phyloP scores from a whole-genome alignment of 192 early-diverging fungal genomes.

The Phlyctochytrium arcticum region DNA sequence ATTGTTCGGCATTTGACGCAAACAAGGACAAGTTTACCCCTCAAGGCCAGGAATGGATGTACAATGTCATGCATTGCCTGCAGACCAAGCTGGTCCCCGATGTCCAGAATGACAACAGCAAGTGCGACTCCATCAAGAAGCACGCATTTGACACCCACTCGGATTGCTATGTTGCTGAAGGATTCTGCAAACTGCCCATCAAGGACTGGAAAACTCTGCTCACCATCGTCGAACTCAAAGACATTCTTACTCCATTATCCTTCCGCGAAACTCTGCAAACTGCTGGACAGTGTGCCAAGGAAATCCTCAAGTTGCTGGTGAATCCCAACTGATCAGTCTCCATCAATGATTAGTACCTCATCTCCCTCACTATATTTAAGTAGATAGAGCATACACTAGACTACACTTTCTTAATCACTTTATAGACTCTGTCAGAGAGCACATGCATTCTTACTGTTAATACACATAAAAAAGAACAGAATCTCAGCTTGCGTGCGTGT shows the following conservation, averaged over 20 bases:
- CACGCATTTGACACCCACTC: neutral
- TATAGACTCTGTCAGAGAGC: too few species aligned
- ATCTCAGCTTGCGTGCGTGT: too few species aligned
- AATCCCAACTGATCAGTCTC: too few species aligned
- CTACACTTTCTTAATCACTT: too few species aligned
- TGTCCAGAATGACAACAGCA: too few species aligned
- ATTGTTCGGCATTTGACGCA: neutral
- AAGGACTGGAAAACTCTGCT: neutral
- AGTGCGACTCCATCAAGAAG: neutral
- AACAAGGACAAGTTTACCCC: constrained; percentile 1
- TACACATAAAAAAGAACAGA: too few species aligned
- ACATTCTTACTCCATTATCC: neutral
- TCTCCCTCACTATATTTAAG: too few species aligned
- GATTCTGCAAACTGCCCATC: neutral
- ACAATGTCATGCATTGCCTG: constrained; percentile 9
- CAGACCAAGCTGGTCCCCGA: constrained; percentile 1
- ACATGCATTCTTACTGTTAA: too few species aligned
- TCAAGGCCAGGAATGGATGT: constrained; percentile 5
- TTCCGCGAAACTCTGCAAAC: neutral
- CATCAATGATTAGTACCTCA: too few species aligned
- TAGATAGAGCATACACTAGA: too few species aligned
- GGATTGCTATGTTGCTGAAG: neutral
- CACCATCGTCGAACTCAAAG: neutral
- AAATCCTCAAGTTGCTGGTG: too few species aligned
- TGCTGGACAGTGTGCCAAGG: neutral